A percentile compares a stretch with the other conserved stretches of the same genome.
Conservation (phyloP, 1,284 basidiomycete genomes). For the Rhodotorula sp. region DNA sequence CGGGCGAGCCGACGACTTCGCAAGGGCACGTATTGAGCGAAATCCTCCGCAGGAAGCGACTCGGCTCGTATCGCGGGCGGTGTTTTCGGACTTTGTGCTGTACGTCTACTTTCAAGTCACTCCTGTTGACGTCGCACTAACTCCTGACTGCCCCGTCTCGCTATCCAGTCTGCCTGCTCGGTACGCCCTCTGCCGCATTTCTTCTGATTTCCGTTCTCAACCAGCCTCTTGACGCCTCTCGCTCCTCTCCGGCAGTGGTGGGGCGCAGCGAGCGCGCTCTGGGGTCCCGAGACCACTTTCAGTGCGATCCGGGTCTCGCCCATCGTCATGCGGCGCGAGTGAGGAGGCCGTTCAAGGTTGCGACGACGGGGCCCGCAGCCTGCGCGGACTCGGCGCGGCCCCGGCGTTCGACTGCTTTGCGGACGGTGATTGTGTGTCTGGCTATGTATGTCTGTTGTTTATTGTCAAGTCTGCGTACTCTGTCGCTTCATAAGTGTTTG, state of each 20-base stretch:
- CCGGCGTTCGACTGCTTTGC: too few species aligned
- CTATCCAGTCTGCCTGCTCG: not conserved
- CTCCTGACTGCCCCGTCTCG: not conserved
- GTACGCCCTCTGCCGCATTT: not conserved
- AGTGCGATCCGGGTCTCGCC: not conserved
- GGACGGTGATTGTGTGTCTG: too few species aligned
- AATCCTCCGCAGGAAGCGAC: not conserved
- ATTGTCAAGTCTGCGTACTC: too few species aligned
- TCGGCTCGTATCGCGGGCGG: constrained; percentile 21
- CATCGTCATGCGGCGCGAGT: not conserved
- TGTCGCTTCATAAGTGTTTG: too few species aligned
- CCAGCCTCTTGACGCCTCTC: not conserved
- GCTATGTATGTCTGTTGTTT: too few species aligned
- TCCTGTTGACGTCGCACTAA: not conserved
- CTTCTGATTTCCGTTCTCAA: not conserved
- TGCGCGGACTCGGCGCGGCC: too few species aligned
- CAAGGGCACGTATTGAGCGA: too few species aligned
- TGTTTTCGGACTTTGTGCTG: constrained; percentile 9
- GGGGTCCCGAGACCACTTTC: not conserved
- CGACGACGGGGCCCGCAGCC: too few species aligned
- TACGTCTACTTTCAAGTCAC: not conserved
- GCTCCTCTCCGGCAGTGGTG: not conserved
- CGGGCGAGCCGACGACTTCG: not conserved
- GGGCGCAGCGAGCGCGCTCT: not conserved
- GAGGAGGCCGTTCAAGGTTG: not conserved